Base-by-base conservation (phyloP, 2,329 filamentous ascomycete genomes). In the Pseudogymnoascus sp. region DNA sequence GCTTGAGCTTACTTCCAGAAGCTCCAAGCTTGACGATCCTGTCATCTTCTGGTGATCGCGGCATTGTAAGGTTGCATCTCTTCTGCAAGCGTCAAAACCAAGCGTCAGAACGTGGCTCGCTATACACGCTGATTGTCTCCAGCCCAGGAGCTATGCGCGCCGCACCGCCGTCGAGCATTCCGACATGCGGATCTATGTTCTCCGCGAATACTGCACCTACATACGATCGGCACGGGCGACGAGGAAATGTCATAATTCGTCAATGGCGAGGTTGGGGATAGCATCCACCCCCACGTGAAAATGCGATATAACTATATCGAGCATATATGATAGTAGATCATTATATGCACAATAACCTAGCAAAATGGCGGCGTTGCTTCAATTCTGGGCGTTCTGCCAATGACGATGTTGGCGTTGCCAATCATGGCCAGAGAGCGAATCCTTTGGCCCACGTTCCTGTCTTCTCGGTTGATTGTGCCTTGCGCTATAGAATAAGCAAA, bases 221-320 rank as follows among this genome's bases (percentile, higher is more conserved):
- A 54, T 54, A 54, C 43, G 43, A 54, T 54, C 43, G 5, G 25
- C 43, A 54, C 43, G 43, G 25, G 43, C 43, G 25, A 30, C 25
- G 25, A 54, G 25, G 43, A 30, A 50, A 50, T 50, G n/a, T 54
- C n/a, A 54, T 54, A 54, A 54, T 54, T 54, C 43, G 43, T 32
- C 25, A 32, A 54, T 54, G 14, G n/a, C 25, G 25, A 54, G 9
- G 43, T 54, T 54, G 25, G 43, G 25, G 25, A 54, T 32, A 18
- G n/a, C 9, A 43, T 25, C 25, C 12, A 43, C 25, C 43, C 43
- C 43, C 43, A 50, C 43, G 43, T 50, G 43, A n/a, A 50, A 6
- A 8, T 16, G 14, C 25, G 8, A 16, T 7, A 50, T 50, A 30
- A 6, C 43, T 50, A 16, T 16, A 50, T 50, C 14, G 8, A 50